phyloP scores from a whole-genome alignment of 768 basidiomycete species.

The Lactarius pseudohatsudake region DNA sequence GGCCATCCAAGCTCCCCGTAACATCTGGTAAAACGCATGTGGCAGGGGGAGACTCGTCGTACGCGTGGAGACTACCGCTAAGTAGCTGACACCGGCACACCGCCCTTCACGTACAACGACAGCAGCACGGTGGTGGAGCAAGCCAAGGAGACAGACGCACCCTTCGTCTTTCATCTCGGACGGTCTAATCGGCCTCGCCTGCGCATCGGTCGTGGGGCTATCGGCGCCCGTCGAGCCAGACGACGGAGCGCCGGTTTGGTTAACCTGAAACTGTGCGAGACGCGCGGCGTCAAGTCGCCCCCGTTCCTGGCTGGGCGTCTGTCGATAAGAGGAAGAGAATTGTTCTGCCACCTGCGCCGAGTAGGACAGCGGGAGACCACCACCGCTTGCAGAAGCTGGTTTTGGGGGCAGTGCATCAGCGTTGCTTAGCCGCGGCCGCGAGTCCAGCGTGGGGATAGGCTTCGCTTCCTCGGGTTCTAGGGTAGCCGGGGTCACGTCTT shows the following conservation, averaged over 20 bases:
- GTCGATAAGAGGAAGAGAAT: constrained; percentile 61
- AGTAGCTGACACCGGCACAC: constrained; percentile 18
- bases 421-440: not conserved
- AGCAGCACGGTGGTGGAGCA: not conserved
- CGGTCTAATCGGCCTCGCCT: constrained; percentile 62
- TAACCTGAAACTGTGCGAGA: constrained; percentile 13
- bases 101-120: constrained; percentile 2
- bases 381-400: not conserved
- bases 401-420: constrained; percentile 24
- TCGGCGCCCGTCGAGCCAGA: not conserved
- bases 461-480: constrained; percentile 1
- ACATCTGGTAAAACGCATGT: constrained; percentile 26
- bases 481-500: constrained; percentile 6
- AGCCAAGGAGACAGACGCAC: constrained; percentile 55
- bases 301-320: constrained; percentile 64
- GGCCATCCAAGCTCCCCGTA: constrained; percentile 22
- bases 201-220: too few relatives aligned
- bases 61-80: constrained; percentile 24
- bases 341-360: constrained; percentile 66
- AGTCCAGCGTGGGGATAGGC: constrained; percentile 20
- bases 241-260: constrained; percentile 16
- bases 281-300: constrained; percentile 37
- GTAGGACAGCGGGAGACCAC: constrained; percentile 46
- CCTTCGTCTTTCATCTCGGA: constrained; percentile 98
- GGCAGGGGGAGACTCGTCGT: not conserved